Conservation (phyloP, 1,284 basidiomycete species). For the Trametes polyzona region DNA sequence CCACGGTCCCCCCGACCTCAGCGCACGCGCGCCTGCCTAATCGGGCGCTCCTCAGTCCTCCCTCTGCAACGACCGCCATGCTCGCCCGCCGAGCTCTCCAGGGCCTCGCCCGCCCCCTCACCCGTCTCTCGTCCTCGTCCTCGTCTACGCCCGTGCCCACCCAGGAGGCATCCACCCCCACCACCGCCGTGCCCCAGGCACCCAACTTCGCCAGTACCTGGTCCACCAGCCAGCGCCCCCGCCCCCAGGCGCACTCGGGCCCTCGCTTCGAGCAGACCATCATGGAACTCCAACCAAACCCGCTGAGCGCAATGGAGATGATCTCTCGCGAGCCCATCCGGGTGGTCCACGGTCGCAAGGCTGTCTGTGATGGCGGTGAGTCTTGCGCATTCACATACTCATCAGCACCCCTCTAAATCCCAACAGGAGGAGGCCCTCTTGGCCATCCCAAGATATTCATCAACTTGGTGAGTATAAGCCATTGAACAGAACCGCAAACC, state of each 20-base stretch:
- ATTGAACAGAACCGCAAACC: background rate
- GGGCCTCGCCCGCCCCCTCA: conserved; percentile 34
- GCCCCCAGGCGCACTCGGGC: conserved; percentile 56
- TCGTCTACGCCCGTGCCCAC: conserved; percentile 29
- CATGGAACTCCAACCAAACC: conserved; percentile 86
- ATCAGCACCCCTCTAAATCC: background rate
- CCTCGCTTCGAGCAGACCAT: conserved; percentile 93
- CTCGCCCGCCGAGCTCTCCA: conserved; percentile 41
- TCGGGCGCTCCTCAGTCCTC: conserved; percentile 11
- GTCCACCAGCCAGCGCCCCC: conserved; percentile 74
- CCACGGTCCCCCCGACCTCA: conserved; percentile 23
- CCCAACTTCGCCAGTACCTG: conserved; percentile 80
- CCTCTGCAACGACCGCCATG: conserved; percentile 36
- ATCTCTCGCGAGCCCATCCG: conserved; percentile 86
- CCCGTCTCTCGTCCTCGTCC: conserved; percentile 41
- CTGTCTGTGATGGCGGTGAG: conserved; percentile 93
- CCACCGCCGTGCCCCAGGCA: conserved; percentile 60
- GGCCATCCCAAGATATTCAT: conserved; percentile 98
- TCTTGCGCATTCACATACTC: conserved; percentile 15
- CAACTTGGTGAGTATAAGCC: conserved; percentile 73
- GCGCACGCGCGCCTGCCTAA: conserved; percentile 21
- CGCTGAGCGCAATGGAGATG: conserved; percentile 91
- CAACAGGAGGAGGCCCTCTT: conserved; percentile 87
- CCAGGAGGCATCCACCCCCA: conserved; percentile 35
- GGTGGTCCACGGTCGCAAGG: conserved; percentile 80